Conservation (phyloP, 768 basidiomycete genomes). For the Pholiota conissans region DNA sequence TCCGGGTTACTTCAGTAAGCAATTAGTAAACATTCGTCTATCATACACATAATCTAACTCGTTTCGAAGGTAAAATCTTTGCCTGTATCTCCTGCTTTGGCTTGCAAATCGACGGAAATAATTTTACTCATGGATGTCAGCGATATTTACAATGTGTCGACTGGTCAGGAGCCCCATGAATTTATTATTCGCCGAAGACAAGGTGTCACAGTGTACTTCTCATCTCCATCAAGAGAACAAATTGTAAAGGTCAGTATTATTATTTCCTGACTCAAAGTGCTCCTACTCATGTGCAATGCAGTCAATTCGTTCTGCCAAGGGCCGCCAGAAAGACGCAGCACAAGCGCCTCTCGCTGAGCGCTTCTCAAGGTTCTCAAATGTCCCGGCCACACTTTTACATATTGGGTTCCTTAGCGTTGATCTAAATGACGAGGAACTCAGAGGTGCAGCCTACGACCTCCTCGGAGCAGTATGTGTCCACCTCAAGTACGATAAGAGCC, state of each 20-base stretch:
- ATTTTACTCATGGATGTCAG: conserved; percentile 79
- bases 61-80: conserved; percentile 61
- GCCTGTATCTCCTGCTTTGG: conserved; percentile 63
- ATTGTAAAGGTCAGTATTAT: conserved; percentile 66
- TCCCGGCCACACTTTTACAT: conserved; percentile 85
- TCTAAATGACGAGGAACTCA: conserved; percentile 72
- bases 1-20: conserved; percentile 78
- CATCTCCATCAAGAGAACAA: conserved; percentile 63
- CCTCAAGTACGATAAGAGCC: conserved; percentile 74
- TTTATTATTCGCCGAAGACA: conserved; percentile 81
- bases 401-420: conserved; percentile 81
- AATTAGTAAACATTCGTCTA: background rate
- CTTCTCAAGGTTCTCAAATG: conserved; percentile 78
- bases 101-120: conserved; percentile 81
- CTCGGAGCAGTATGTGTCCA: conserved; percentile 75
- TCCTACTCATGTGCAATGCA: conserved; percentile 25
- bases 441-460: conserved; percentile 77
- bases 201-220: conserved; percentile 74
- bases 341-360: conserved; percentile 57
- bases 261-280: background rate
- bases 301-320: conserved; percentile 78
- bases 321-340: conserved; percentile 55
- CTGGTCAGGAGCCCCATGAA: conserved; percentile 70
- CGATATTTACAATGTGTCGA: conserved; percentile 82
- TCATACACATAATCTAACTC: background rate